Percentiles rank a stretch among this genome's conserved stretches.
These are phyloP conservation scores for Colletotrichum nymphaeae DNA, from an alignment of 2,329 filamentous ascomycete genomes.

Conservation along the genomic window DNA sequence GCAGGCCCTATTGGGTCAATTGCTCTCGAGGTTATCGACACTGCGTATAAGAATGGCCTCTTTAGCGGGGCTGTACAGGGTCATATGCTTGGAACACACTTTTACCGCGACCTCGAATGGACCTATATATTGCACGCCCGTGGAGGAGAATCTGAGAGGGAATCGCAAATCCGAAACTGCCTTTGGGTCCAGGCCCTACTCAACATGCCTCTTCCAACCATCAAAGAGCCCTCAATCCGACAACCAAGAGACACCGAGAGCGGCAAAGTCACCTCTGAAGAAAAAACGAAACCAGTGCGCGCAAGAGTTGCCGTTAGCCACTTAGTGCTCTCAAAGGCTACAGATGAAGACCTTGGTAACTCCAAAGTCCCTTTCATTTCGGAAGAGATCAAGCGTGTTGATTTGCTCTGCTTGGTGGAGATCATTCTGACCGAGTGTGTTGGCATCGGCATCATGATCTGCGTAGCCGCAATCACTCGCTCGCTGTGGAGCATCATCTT, in stretches of 20 bases:
- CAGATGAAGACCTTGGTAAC: neutral
- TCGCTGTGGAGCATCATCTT: conserved; percentile 31
- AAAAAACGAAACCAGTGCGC: neutral
- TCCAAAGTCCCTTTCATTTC: neutral
- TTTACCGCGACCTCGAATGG: neutral
- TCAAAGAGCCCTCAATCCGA: neutral
- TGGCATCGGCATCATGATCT: neutral
- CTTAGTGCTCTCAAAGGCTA: neutral
- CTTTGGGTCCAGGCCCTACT: conserved; percentile 35
- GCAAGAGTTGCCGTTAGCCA: neutral
- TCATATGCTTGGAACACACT: neutral
- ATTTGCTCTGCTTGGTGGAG: neutral
- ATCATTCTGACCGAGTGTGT: neutral
- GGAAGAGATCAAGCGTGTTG: neutral
- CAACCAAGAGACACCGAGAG: neutral
- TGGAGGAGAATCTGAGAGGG: neutral
- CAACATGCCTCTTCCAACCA: conserved; percentile 14
- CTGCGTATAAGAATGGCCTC: neutral
- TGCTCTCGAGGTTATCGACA: conserved; percentile 22
- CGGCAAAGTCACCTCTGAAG: neutral
- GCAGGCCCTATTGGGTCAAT: conserved; percentile 38
- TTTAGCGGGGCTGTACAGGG: neutral
- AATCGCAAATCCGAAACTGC: conserved; percentile 34
- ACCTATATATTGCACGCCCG: neutral
- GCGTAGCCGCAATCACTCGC: neutral